These are phyloP conservation scores for Phytophthora palmivora DNA, from an alignment of 352 stramenopile genomes.

Conservation along the genomic window DNA sequence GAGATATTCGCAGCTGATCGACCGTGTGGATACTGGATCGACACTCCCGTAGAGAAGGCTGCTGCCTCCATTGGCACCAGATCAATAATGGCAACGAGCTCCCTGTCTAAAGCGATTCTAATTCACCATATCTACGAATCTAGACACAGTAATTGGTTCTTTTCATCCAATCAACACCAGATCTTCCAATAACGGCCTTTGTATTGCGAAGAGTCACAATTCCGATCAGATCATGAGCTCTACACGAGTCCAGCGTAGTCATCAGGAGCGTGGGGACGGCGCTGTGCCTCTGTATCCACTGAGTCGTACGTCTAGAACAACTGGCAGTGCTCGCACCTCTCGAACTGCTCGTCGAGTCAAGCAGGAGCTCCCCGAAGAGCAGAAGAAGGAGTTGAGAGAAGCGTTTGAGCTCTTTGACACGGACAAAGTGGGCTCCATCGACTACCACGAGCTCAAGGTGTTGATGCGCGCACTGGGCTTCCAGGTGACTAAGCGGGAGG, in stretches of 20 bases:
- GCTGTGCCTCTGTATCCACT: slow-evolving; percentile 32
- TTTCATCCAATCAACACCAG: slow-evolving; percentile 42
- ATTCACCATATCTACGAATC: slow-evolving; percentile 20
- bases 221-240: slow-evolving; percentile 30
- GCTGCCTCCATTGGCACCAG: slow-evolving; percentile 44
- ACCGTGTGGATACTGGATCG: slow-evolving; percentile 48
- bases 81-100: slow-evolving; percentile 19
- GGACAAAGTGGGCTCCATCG: slow-evolving; percentile 90
- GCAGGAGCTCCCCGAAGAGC: slow-evolving; percentile 81
- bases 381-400: slow-evolving; percentile 92
- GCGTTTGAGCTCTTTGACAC: slow-evolving; percentile 95
- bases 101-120: slow-evolving; percentile 8
- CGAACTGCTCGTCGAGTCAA: slow-evolving; percentile 47
- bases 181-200: slow-evolving; percentile 14
- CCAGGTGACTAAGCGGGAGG: slow-evolving; percentile 90
- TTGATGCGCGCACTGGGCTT: slow-evolving; percentile 94
- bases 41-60: slow-evolving; percentile 64
- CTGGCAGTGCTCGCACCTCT: slow-evolving; percentile 13
- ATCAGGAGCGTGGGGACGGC: slow-evolving; percentile 37
- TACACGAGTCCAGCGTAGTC: slow-evolving; percentile 35
- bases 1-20: background rate
- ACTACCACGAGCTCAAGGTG: slow-evolving; percentile 96
- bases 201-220: slow-evolving; percentile 31
- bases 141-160: background rate
- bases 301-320: slow-evolving; percentile 19